Conservation (phyloP, 345 rosid species). For the Arabis alpina region DNA sequence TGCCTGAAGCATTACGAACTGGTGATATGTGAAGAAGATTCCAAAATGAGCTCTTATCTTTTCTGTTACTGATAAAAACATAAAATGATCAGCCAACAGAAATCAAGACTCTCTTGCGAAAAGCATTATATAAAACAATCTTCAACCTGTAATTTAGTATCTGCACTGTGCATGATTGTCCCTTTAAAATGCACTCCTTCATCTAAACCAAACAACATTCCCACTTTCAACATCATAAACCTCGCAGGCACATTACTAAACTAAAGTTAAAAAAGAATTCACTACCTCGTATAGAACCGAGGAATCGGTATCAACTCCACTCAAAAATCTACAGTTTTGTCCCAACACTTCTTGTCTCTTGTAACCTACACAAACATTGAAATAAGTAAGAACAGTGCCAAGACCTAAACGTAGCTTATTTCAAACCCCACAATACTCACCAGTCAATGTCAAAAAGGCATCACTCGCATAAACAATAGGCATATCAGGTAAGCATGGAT, state of each 20-base stretch:
- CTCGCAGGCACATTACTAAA: not conserved
- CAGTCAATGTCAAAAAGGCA: slow-evolving; percentile 86
- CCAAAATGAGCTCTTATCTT: slow-evolving; percentile 82
- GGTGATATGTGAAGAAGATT: slow-evolving; percentile 93
- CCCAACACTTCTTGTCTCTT: slow-evolving; percentile 87
- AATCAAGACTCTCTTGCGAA: slow-evolving; percentile 29
- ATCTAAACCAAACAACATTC: slow-evolving; percentile 57
- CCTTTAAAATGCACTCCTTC: slow-evolving; percentile 62
- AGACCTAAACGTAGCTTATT: not conserved
- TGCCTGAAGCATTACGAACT: slow-evolving; percentile 90
- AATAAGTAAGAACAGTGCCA: not conserved
- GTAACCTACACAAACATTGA: slow-evolving; percentile 58
- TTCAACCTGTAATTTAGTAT: slow-evolving; percentile 94
- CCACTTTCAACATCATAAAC: too few relatives aligned
- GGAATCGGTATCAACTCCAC: slow-evolving; percentile 74
- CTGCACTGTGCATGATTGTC: slow-evolving; percentile 88
- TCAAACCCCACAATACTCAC: too few relatives aligned
- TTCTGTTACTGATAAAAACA: slow-evolving; percentile 55
- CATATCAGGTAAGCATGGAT: slow-evolving; percentile 72
- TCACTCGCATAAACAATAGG: slow-evolving; percentile 93
- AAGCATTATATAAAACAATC: slow-evolving; percentile 4
- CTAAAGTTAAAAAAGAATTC: not conserved
- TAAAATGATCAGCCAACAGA: slow-evolving; percentile 33
- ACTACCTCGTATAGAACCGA: slow-evolving; percentile 59
- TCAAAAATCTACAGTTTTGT: slow-evolving; percentile 66